phyloP scores from a whole-genome alignment of 1,139 yeast genomes.

The Yamadazyma atlantica region DNA sequence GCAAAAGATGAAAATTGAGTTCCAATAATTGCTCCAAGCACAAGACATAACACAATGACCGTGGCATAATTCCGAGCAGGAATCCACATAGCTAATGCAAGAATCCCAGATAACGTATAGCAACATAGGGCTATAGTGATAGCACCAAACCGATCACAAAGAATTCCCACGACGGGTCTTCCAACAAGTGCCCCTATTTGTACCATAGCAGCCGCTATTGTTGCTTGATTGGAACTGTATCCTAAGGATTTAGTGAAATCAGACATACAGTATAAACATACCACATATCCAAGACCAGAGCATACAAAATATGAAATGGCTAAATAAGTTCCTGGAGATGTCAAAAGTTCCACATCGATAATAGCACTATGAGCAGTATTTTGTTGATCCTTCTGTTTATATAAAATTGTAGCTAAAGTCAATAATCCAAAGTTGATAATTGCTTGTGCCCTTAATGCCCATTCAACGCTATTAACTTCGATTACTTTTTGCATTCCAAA shows the following conservation, averaged over 20 bases:
- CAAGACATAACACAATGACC: constrained; percentile 23
- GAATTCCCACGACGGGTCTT: constrained; percentile 46
- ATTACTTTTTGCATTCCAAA: constrained; percentile 31
- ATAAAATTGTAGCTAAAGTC: constrained; percentile 23
- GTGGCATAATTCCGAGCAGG: constrained; percentile 56
- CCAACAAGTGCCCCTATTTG: constrained; percentile 40
- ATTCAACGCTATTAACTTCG: constrained; percentile 25
- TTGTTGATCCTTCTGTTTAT: constrained; percentile 11
- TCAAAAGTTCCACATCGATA: constrained; percentile 8
- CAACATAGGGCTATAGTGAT: constrained; percentile 38
- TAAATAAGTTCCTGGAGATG: constrained; percentile 26
- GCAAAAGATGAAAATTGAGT: constrained; percentile 12
- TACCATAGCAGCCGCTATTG: constrained; percentile 52
- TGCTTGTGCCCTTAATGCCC: constrained; percentile 43
- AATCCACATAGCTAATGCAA: constrained; percentile 58
- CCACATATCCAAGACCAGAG: constrained; percentile 41
- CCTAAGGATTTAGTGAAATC: constrained; percentile 30
- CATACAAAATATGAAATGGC: constrained; percentile 26
- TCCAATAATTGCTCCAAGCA: constrained; percentile 19
- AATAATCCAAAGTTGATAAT: constrained; percentile 27
- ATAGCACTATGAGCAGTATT: constrained; percentile 19
- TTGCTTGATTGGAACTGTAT: constrained; percentile 32
- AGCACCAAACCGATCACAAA: constrained; percentile 48
- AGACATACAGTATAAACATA: constrained; percentile 34
- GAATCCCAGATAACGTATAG: constrained; percentile 34